Evolutionary conservation across 2,329 filamentous ascomycete genomes (phyloP).

Genomic region (Fusarium xylarioides): DNA sequence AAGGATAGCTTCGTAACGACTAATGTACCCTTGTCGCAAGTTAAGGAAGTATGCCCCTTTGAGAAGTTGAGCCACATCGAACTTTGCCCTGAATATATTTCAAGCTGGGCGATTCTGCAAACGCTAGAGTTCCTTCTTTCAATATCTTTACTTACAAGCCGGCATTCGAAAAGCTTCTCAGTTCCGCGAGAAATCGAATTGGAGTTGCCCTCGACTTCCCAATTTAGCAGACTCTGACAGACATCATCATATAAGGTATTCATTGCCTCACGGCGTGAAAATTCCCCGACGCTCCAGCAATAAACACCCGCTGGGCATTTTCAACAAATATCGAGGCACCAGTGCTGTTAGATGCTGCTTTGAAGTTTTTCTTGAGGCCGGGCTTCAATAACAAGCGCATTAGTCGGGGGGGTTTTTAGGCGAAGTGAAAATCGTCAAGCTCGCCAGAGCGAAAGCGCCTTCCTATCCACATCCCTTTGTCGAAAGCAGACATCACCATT

Average conservation of each 20-base stretch:
- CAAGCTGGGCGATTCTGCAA: constrained; percentile 13
- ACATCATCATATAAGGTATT: constrained; percentile 3
- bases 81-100: constrained; percentile 27
- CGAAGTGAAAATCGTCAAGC: neutral
- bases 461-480: neutral
- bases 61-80: constrained; percentile 8
- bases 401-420: neutral
- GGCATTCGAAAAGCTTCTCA: neutral
- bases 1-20: constrained; percentile 27
- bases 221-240: constrained; percentile 12
- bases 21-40: constrained; percentile 36
- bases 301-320: neutral
- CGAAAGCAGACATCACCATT: neutral
- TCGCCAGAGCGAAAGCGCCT: constrained; percentile 2
- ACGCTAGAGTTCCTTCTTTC: neutral
- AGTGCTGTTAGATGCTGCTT: neutral
- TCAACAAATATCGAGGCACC: neutral
- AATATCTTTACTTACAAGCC: neutral
- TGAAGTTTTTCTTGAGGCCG: neutral
- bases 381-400: neutral
- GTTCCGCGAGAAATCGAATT: neutral
- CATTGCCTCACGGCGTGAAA: neutral
- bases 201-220: neutral
- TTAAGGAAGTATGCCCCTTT: constrained; percentile 33
- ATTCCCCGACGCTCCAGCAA: neutral